Conservation (phyloP, 2,329 filamentous ascomycete genomes). For the Zymoseptoria ardabiliae region DNA sequence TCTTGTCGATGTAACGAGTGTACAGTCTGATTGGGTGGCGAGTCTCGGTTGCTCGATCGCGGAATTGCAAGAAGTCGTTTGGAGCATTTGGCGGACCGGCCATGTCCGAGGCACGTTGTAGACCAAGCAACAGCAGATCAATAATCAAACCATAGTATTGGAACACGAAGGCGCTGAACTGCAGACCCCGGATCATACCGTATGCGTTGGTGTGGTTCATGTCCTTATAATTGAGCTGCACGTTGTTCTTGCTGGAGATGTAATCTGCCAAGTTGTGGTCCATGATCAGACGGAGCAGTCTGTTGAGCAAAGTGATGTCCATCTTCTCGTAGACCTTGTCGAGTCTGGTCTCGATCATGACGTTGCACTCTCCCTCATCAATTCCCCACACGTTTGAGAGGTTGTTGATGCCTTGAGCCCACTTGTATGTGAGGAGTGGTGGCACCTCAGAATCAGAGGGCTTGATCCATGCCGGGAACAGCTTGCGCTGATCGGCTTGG, state of each 20-base stretch:
- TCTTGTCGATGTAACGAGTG: conserved; percentile 94
- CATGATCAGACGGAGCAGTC: conserved; percentile 90
- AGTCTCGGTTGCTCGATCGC: conserved; percentile 83
- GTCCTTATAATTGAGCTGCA: conserved; percentile 97
- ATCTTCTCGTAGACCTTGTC: conserved; percentile 99
- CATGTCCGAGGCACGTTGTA: conserved; percentile 96
- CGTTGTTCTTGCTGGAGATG: conserved; percentile 98
- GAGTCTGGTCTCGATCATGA: conserved; percentile 95
- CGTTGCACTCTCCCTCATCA: conserved; percentile 90
- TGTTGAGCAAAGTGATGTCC: conserved; percentile 89
- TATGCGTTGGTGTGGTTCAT: conserved; percentile 99
- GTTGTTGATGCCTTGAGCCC: conserved; percentile 99
- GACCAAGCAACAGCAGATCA: conserved; percentile 81
- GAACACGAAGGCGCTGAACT: conserved; percentile 98
- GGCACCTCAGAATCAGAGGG: conserved; percentile 97
- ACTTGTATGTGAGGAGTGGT: conserved; percentile 91
- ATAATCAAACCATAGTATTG: conserved; percentile 97
- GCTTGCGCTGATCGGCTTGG: conserved; percentile 90
- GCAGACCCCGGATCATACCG: conserved; percentile 93
- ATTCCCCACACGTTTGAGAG: conserved; percentile 91
- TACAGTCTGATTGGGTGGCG: conserved; percentile 96
- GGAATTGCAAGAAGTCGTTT: conserved; percentile 97
- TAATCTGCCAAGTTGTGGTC: conserved; percentile 99
- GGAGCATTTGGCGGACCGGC: conserved; percentile 87
- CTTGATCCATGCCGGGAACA: conserved; percentile 99